Percentiles rank a stretch among this genome's conserved stretches.
These are phyloP conservation scores for Rhododendron ovatum DNA, from an alignment of 148 eudicot species.

Conservation along the genomic window DNA sequence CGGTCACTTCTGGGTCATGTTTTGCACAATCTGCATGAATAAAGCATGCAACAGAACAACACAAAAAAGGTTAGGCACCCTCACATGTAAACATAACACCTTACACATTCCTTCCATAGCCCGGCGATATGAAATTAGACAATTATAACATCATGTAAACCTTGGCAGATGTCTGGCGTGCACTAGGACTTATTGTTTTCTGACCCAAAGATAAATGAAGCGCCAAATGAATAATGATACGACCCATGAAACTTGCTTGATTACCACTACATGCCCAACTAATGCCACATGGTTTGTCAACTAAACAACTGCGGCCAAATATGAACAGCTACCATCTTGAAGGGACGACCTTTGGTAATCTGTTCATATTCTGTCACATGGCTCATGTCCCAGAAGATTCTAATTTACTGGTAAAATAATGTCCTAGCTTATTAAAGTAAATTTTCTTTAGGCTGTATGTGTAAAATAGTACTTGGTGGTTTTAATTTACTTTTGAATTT, in stretches of 20 bases:
- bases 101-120: background rate
- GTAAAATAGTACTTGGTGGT: background rate
- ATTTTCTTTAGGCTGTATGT: background rate
- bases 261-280: background rate
- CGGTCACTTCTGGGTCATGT: conserved; percentile 65
- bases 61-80: background rate
- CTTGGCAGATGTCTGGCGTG: background rate
- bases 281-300: background rate
- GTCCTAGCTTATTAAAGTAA: background rate
- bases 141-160: background rate
- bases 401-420: too few relatives aligned
- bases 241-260: background rate
- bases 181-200: background rate
- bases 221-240: background rate
- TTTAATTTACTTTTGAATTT: too few relatives aligned
- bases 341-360: background rate
- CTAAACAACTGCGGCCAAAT: background rate
- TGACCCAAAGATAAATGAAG: background rate
- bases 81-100: background rate
- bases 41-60: background rate
- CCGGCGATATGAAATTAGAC: background rate
- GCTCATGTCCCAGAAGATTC: too few relatives aligned
- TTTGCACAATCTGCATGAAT: conserved; percentile 60
- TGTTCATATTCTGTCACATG: too few relatives aligned
- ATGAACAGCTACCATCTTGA: background rate